These are phyloP conservation scores for Microbotryum violaceum DNA, from an alignment of 1,284 basidiomycete genomes.

Conservation along the genomic window DNA sequence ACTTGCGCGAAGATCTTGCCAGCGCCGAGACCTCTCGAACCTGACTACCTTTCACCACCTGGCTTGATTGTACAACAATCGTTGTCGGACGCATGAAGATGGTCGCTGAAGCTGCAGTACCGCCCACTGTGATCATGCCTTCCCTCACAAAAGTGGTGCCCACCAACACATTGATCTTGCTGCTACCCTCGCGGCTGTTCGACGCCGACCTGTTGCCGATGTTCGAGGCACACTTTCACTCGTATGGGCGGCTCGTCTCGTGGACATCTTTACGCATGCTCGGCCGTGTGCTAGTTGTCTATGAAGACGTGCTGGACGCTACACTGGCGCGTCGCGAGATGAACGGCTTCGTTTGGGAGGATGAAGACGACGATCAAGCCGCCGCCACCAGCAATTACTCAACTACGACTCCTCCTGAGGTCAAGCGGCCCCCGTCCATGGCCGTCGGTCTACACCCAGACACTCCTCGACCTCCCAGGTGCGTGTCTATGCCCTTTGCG, in stretches of 20 bases:
- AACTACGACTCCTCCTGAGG: background rate
- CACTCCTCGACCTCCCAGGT: too few species aligned
- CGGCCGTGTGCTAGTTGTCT: conserved; percentile 72
- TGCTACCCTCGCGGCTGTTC: conserved; percentile 20
- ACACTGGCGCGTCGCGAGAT: conserved; percentile 35
- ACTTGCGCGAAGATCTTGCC: too few species aligned
- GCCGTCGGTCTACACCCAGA: too few species aligned
- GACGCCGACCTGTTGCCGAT: conserved; percentile 14
- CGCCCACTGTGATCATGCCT: too few species aligned
- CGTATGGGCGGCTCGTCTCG: conserved; percentile 65
- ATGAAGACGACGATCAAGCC: conserved; percentile 48
- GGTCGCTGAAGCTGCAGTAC: too few species aligned
- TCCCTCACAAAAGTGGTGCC: background rate
- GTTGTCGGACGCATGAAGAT: too few species aligned
- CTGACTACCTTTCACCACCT: too few species aligned
- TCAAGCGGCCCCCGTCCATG: too few species aligned
- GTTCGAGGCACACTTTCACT: conserved; percentile 29
- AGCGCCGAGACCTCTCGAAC: too few species aligned
- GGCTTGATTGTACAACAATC: too few species aligned
- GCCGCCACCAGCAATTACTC: background rate
- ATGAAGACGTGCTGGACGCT: conserved; percentile 47
- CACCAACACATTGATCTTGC: conserved; percentile 24
- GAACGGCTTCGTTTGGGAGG: conserved; percentile 41
- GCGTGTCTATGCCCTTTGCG: too few species aligned
- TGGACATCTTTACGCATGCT: conserved; percentile 82